Conservation (phyloP, 306 rosid genomes). For the Arachis stenosperma region DNA sequence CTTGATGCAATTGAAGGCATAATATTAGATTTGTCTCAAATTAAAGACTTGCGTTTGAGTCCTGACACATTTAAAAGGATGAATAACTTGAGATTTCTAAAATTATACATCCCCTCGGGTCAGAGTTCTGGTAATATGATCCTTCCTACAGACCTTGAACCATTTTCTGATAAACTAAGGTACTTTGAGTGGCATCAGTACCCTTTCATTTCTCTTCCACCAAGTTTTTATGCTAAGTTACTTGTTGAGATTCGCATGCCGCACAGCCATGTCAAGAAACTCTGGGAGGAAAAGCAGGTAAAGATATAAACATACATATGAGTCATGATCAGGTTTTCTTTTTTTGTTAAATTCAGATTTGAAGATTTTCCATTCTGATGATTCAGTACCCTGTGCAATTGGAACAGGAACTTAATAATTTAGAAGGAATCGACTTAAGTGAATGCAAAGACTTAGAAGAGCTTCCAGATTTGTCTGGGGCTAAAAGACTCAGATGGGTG, state of each 20-base stretch:
- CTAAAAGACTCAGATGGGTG: background rate
- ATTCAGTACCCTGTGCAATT: background rate
- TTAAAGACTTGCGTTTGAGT: background rate
- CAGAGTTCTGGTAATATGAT: background rate
- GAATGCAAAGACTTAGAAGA: background rate
- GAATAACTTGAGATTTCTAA: conserved; percentile 10
- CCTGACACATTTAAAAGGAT: background rate
- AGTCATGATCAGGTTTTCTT: too few relatives aligned
- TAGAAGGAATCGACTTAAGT: background rate
- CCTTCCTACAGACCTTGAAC: background rate
- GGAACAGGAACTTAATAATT: conserved; percentile 3
- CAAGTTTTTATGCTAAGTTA: too few relatives aligned
- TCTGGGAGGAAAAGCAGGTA: too few relatives aligned
- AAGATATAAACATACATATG: too few relatives aligned
- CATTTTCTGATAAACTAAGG: background rate
- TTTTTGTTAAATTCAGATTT: background rate
- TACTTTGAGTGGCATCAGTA: conserved; percentile 27
- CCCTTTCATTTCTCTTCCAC: conserved; percentile 17
- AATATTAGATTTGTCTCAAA: background rate
- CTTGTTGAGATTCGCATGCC: too few relatives aligned
- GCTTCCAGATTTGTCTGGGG: conserved; percentile 4
- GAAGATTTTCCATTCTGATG: background rate
- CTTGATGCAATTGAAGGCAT: conserved; percentile 6
- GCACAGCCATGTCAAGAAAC: too few relatives aligned
- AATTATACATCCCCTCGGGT: background rate